Percentiles rank a stretch among this genome's conserved stretches.
These are phyloP conservation scores for Pichia cephalocereana DNA, from an alignment of 805 yeast genomes.

Conservation along the genomic window DNA sequence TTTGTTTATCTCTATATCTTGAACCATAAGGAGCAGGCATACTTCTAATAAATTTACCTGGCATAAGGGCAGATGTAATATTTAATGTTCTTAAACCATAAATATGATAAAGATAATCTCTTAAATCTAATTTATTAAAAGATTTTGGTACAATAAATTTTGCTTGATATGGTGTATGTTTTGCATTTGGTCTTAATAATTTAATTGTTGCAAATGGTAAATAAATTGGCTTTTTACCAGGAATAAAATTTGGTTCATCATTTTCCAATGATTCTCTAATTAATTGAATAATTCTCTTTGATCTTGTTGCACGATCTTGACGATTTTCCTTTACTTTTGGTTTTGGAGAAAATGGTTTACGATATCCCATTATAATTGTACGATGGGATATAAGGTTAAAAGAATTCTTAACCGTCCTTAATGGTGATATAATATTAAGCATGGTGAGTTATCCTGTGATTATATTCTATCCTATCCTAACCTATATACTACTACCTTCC, in stretches of 20 bases:
- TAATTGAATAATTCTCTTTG: conserved; percentile 21
- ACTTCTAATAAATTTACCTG: conserved; percentile 53
- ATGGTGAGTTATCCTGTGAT: too few species aligned
- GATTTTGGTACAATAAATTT: conserved; percentile 89
- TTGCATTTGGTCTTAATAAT: conserved; percentile 85
- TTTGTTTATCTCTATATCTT: conserved; percentile 70
- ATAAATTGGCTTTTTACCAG: conserved; percentile 68
- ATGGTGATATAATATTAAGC: not conserved
- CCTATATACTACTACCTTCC: too few species aligned
- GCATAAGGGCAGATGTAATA: conserved; percentile 77
- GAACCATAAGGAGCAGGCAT: conserved; percentile 47
- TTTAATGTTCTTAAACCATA: conserved; percentile 87
- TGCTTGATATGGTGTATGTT: conserved; percentile 95
- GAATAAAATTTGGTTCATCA: conserved; percentile 70
- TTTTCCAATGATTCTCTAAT: conserved; percentile 41
- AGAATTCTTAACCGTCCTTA: not conserved
- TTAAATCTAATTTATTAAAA: conserved; percentile 86
- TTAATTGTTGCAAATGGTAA: conserved; percentile 82
- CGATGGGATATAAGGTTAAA: conserved; percentile 10
- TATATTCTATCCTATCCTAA: too few species aligned
- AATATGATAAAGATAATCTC: conserved; percentile 86
- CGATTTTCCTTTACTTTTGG: conserved; percentile 13
- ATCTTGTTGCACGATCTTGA: conserved; percentile 17
- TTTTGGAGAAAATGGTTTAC: conserved; percentile 22
- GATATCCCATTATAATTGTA: conserved; percentile 22